Evolutionary conservation across 768 basidiomycete species (phyloP).

Genomic region (Tricholoma hemisulphureum): DNA sequence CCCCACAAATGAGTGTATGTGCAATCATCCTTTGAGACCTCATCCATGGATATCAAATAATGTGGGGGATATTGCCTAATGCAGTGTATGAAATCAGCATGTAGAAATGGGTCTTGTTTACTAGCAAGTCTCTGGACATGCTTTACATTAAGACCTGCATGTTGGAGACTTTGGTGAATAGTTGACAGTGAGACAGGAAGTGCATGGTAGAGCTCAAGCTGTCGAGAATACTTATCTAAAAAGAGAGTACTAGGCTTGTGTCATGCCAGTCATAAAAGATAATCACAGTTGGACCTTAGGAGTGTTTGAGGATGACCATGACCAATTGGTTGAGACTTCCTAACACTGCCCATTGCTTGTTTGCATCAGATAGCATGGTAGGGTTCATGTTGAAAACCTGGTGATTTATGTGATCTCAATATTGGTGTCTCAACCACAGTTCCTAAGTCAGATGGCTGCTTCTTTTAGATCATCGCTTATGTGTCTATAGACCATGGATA

Average conservation of each 20-base stretch:
- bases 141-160: background rate
- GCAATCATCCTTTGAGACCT: background rate
- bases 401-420: background rate
- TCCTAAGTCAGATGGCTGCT: background rate
- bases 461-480: background rate
- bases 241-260: background rate
- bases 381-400: background rate
- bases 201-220: background rate
- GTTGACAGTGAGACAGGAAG: background rate
- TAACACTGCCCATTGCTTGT: background rate
- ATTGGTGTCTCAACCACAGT: background rate
- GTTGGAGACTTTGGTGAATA: background rate
- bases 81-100: background rate
- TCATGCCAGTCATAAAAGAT: background rate
- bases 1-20: background rate
- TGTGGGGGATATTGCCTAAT: background rate
- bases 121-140: background rate
- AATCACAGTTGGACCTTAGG: background rate
- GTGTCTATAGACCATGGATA: background rate
- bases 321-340: background rate
- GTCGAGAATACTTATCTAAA: background rate
- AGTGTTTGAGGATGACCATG: background rate
- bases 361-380: background rate
- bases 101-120: background rate
- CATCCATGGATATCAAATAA: background rate